A percentile compares a stretch with the other conserved stretches of the same genome.
These are phyloP conservation scores for Pleurotus eryngii DNA, from an alignment of 768 basidiomycete genomes.

Conservation along the genomic window DNA sequence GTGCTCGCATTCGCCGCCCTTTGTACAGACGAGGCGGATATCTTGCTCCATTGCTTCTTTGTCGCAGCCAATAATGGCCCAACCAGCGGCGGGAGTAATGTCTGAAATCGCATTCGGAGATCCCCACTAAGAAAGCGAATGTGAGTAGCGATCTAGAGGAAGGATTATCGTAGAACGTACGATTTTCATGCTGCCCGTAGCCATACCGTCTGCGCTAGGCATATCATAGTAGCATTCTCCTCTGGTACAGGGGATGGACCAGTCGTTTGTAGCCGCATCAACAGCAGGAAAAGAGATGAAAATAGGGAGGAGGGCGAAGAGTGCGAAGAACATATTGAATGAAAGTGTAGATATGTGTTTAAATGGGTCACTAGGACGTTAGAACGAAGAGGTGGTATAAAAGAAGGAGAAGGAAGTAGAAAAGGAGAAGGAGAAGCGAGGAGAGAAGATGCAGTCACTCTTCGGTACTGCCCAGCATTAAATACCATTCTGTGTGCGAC, in stretches of 20 bases:
- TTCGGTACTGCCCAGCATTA: no score
- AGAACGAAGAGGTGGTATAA: neutral
- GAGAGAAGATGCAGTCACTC: no score
- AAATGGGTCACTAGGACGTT: conserved; percentile 1
- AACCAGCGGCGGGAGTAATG: conserved; percentile 1
- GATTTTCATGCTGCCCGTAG: conserved; percentile 1
- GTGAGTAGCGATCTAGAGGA: neutral
- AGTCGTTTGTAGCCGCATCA: neutral
- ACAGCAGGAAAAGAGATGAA: neutral
- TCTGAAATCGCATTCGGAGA: neutral
- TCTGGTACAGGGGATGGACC: neutral
- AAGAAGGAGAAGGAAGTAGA: no score
- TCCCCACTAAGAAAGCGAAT: neutral
- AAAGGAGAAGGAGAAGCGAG: no score
- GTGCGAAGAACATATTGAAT: neutral
- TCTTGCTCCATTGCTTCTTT: neutral
- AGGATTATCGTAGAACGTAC: neutral
- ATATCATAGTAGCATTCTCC: neutral
- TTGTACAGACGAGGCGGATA: conserved; percentile 7
- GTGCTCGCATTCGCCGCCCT: conserved; percentile 32
- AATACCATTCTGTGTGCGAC: no score
- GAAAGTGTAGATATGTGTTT: neutral
- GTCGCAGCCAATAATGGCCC: conserved; percentile 1
- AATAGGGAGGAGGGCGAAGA: neutral
- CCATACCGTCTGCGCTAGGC: neutral